phyloP scores from a whole-genome alignment of 2,329 filamentous ascomycete genomes.

The Drechslerella stenobrocha region DNA sequence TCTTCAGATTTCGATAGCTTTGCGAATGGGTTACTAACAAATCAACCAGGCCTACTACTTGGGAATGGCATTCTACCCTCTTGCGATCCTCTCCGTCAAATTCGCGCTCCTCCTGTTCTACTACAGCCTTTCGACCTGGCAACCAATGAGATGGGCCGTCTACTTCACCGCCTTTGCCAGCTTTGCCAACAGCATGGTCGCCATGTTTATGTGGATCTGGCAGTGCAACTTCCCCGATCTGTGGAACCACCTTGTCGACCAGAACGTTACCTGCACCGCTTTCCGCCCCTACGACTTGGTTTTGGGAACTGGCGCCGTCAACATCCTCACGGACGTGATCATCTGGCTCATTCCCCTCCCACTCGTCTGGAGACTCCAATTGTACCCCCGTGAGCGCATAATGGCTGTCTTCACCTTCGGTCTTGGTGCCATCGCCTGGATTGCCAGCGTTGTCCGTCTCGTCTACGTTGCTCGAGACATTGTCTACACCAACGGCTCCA shows the following conservation, averaged over 20 bases:
- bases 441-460: constrained; percentile 42
- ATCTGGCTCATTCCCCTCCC: constrained; percentile 47
- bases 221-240: constrained; percentile 45
- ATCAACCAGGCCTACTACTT: constrained; percentile 31
- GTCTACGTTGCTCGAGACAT: constrained; percentile 29
- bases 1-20: neutral
- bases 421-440: constrained; percentile 44
- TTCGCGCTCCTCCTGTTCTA: constrained; percentile 43
- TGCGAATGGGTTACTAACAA: neutral
- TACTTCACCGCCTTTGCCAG: constrained; percentile 31
- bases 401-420: constrained; percentile 46
- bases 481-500: constrained; percentile 37
- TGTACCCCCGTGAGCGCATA: constrained; percentile 44
- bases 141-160: constrained; percentile 43
- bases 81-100: constrained; percentile 44
- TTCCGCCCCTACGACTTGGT: constrained; percentile 25
- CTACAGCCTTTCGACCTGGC: constrained; percentile 41
- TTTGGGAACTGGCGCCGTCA: constrained; percentile 35
- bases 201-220: constrained; percentile 46
- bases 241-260: constrained; percentile 44
- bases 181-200: constrained; percentile 41
- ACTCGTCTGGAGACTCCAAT: constrained; percentile 48
- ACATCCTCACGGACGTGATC: constrained; percentile 46
- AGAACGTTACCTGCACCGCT: constrained; percentile 28
- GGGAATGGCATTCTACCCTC: constrained; percentile 45